Percentiles rank a stretch among this genome's conserved stretches.
phyloP scores from a whole-genome alignment of 192 early-diverging fungal species.

The Fimicolochytrium jonesii region DNA sequence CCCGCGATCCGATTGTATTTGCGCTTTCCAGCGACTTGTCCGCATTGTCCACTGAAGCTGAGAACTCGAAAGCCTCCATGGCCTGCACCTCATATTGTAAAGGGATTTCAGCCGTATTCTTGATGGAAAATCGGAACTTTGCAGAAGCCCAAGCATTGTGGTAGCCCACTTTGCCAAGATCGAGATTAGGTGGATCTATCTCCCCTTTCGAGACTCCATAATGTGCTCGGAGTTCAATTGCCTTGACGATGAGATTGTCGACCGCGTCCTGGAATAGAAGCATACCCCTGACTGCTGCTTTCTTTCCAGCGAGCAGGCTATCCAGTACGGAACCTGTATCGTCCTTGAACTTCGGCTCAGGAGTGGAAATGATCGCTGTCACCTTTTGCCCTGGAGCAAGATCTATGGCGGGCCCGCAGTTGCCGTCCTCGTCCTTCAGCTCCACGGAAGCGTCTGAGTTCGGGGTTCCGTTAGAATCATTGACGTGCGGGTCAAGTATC shows the following conservation, averaged over 20 bases:
- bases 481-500: too few species aligned
- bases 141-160: slow-evolving; percentile 65
- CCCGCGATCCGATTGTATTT: background rate
- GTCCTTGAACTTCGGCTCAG: slow-evolving; percentile 45
- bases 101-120: slow-evolving; percentile 62
- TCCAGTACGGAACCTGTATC: slow-evolving; percentile 32
- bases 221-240: slow-evolving; percentile 52
- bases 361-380: slow-evolving; percentile 47
- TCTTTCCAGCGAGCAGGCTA: slow-evolving; percentile 48
- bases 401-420: background rate
- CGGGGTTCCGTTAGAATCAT: too few species aligned
- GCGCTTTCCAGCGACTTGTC: too few species aligned
- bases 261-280: slow-evolving; percentile 57
- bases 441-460: background rate
- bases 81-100: slow-evolving; percentile 42
- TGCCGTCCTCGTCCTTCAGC: background rate
- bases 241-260: slow-evolving; percentile 48
- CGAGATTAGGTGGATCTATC: slow-evolving; percentile 47
- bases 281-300: slow-evolving; percentile 49
- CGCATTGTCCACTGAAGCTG: too few species aligned
- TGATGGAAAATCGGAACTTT: slow-evolving; percentile 54
- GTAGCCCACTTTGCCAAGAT: slow-evolving; percentile 78
- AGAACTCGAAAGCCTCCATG: too few species aligned
- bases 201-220: slow-evolving; percentile 60
- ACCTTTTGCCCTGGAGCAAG: slow-evolving; percentile 40